Conservation (phyloP, 139 green algal species). For the Tetradesmus obliquus region DNA sequence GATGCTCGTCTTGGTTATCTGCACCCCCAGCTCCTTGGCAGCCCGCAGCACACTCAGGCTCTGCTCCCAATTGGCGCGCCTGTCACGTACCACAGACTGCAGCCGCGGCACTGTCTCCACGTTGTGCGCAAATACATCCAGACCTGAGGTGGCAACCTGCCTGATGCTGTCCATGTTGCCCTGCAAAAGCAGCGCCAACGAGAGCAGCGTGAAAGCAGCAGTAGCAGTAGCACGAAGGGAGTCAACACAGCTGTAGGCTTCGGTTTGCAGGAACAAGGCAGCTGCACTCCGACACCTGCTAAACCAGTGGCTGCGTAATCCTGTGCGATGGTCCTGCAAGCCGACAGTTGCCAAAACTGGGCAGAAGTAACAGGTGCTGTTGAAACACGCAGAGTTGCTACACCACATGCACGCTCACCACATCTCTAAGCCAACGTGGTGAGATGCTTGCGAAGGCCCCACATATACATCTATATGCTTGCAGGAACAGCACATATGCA, state of each 20-base stretch:
- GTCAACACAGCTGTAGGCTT: background rate
- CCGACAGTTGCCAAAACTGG: too few relatives aligned
- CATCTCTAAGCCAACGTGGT: too few relatives aligned
- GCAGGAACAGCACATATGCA: too few relatives aligned
- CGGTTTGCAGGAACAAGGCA: background rate
- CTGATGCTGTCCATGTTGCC: constrained; percentile 66
- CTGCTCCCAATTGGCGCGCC: constrained; percentile 93
- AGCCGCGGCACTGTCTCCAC: constrained; percentile 94
- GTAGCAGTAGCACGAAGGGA: background rate
- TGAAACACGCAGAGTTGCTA: too few relatives aligned
- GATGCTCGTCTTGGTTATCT: constrained; percentile 96
- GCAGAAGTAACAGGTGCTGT: too few relatives aligned
- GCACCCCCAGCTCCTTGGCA: constrained; percentile 82
- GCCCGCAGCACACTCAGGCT: constrained; percentile 81
- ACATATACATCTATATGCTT: too few relatives aligned
- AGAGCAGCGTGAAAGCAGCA: background rate
- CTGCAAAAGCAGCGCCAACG: constrained; percentile 3
- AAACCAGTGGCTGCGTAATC: background rate
- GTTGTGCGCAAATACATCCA: constrained; percentile 99
- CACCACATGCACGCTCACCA: too few relatives aligned
- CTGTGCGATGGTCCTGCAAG: too few relatives aligned
- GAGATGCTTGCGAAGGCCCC: too few relatives aligned
- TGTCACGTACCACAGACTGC: constrained; percentile 85
- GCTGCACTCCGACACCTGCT: background rate
- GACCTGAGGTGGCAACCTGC: constrained; percentile 80